Evolutionary conservation across 2,329 filamentous ascomycete species (phyloP).

Genomic region (Sphaerulina vaccinii): DNA sequence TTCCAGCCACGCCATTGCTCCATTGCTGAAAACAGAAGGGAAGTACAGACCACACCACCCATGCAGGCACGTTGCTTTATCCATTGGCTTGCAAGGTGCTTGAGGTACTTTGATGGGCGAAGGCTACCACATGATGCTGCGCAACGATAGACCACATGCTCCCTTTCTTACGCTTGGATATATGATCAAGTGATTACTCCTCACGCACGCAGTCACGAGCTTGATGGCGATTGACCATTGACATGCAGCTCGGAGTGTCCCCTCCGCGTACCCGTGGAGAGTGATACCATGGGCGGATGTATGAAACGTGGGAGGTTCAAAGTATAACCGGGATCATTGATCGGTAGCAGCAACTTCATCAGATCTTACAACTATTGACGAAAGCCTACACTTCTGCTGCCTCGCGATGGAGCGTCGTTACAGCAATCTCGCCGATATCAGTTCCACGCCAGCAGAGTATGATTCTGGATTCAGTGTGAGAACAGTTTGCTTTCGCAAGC

Average conservation of each 20-base stretch:
- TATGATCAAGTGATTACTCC: neutral
- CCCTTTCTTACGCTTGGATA: neutral
- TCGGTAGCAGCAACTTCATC: too few species aligned
- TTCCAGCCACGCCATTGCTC: neutral
- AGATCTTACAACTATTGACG: too few species aligned
- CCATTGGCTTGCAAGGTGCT: neutral
- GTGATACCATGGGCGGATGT: too few species aligned
- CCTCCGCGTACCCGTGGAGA: neutral
- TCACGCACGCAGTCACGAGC: neutral
- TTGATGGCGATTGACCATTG: neutral
- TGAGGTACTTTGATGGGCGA: neutral
- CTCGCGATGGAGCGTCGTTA: too few species aligned
- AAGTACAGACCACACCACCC: neutral
- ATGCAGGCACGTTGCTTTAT: conserved; percentile 1
- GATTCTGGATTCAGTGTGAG: too few species aligned
- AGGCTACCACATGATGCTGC: neutral
- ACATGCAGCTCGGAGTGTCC: neutral
- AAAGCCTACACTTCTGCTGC: too few species aligned
- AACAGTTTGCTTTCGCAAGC: too few species aligned
- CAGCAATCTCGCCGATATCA: too few species aligned
- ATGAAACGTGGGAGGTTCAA: too few species aligned
- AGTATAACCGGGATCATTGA: too few species aligned
- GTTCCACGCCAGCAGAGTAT: too few species aligned
- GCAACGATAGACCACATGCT: neutral
- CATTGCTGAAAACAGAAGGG: neutral